These are phyloP conservation scores for Aspergillus tamarii DNA, from an alignment of 2,329 filamentous ascomycete species.

Conservation along the genomic window DNA sequence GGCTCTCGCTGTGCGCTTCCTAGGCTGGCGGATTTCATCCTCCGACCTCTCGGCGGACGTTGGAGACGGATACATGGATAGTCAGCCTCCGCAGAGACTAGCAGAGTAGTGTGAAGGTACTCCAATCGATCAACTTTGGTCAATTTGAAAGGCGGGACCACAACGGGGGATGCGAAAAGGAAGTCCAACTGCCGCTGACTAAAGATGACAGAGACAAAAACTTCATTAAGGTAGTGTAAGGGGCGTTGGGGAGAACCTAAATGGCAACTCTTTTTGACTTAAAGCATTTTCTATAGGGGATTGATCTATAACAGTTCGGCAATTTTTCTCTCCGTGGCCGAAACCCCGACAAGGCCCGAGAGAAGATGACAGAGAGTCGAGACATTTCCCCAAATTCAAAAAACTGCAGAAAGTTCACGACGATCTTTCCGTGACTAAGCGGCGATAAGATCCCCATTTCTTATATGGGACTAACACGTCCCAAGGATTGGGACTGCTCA, in stretches of 20 bases:
- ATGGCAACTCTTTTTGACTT: conserved; percentile 2
- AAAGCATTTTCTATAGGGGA: not conserved
- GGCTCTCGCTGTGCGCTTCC: conserved; percentile 40
- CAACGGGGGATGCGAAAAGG: not conserved
- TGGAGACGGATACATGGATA: conserved; percentile 22
- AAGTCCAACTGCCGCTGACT: conserved; percentile 15
- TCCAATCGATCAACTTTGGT: not conserved
- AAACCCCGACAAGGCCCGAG: not conserved
- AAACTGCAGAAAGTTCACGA: not conserved
- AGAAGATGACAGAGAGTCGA: not conserved
- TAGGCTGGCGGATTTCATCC: conserved; percentile 20
- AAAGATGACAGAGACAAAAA: not conserved
- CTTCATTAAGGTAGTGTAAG: not conserved
- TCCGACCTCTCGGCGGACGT: conserved; percentile 22
- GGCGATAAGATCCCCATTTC: not conserved
- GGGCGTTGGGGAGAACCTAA: not conserved
- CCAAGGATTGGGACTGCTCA: not conserved
- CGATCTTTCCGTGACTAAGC: not conserved
- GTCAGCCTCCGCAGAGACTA: not conserved
- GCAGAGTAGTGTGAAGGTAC: not conserved
- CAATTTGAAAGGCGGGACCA: not conserved
- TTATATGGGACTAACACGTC: not conserved
- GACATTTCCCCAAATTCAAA: not conserved
- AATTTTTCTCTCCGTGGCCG: conserved; percentile 3
- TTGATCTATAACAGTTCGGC: not conserved